These are phyloP conservation scores for Cyclostephanos tholiformis DNA, from an alignment of 108 stramenopile genomes.

Conservation along the genomic window DNA sequence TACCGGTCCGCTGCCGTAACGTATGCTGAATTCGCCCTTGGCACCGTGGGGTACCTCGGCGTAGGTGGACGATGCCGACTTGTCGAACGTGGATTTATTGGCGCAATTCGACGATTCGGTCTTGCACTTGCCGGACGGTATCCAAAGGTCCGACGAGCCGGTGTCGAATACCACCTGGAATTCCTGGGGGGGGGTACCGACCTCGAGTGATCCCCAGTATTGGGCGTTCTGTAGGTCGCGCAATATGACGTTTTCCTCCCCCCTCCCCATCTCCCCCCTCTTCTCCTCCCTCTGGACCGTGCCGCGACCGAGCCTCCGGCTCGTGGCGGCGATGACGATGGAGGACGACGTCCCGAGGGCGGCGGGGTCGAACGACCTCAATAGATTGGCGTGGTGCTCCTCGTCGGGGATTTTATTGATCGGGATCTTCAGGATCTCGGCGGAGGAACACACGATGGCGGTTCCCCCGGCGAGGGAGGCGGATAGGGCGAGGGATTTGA, in stretches of 20 bases:
- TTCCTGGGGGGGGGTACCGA: slow-evolving; percentile 88
- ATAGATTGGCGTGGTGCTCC: slow-evolving; percentile 27
- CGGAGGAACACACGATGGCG: not conserved
- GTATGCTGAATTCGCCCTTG: slow-evolving; percentile 84
- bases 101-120: slow-evolving; percentile 50
- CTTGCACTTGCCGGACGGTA: slow-evolving; percentile 85
- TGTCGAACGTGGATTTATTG: slow-evolving; percentile 58
- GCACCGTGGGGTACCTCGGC: slow-evolving; percentile 49
- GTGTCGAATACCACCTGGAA: slow-evolving; percentile 97
- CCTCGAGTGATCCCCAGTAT: slow-evolving; percentile 67
- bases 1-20: slow-evolving; percentile 91
- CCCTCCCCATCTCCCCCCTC: not conserved
- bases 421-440: slow-evolving; percentile 24
- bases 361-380: slow-evolving; percentile 18
- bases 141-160: slow-evolving; percentile 97
- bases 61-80: slow-evolving; percentile 49
- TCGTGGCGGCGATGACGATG: not conserved
- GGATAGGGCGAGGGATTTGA: slow-evolving; percentile 20
- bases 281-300: not conserved
- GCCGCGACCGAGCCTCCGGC: slow-evolving; percentile 17
- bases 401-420: slow-evolving; percentile 29
- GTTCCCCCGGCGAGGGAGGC: slow-evolving; percentile 15
- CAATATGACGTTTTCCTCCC: slow-evolving; percentile 37
- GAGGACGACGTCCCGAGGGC: not conserved
- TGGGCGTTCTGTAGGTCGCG: slow-evolving; percentile 66